Base-by-base conservation (phyloP, 2,329 filamentous ascomycete species). In the Pseudocercospora pini-densiflorae region DNA sequence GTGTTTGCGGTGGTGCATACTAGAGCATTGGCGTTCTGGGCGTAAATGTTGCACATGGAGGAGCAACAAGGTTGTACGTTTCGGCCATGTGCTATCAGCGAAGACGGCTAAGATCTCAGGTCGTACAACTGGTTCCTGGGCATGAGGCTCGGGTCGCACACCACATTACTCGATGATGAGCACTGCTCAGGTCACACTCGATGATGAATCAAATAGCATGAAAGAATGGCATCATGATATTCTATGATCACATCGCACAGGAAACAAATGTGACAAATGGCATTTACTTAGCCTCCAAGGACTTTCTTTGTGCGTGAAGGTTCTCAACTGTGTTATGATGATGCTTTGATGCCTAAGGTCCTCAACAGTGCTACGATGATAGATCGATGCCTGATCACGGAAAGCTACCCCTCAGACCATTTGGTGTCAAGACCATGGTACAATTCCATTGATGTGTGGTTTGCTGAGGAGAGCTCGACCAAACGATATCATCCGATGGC, bases 21-120 rank as follows among this genome's bases (percentile, higher is more conserved):
- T 40, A 40, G 68, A 71, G 69, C 70, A 71, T 70, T 67, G 68
- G 69, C 69, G 68, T 71, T 72, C 60, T 63, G 57, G 70, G 70
- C 70, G 70, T 66, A 55, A 63, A 55, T 16, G 54, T 55, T 58
- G 54, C 54, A 58, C 54, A 47, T 29, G 36, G 49, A 59, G 33
- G 19, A 10, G 60, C 51, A 60, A 58, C 31, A 19, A 19, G 53
- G 29, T 36, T 36, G 33, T 36, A 19, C n/a, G 14, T 24, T 54
- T 16, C 24, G 51, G 51, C 51, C 24, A 54, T 54, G 51, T 62
- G 58, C 12, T 14, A 45, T 59, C 36, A 9, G 24, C 62, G 24
- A 43, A 58, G 61, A 27, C 51, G 3, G 33, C 61, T 58, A 16
- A 31, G 51, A 63, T 49, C 43, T 40, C 36, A 40, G 36, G 36